Evolutionary conservation across 2,329 filamentous ascomycete species (phyloP), one percentile per base, ranked within the genome.

Genomic region (Botrytis elliptica): DNA sequence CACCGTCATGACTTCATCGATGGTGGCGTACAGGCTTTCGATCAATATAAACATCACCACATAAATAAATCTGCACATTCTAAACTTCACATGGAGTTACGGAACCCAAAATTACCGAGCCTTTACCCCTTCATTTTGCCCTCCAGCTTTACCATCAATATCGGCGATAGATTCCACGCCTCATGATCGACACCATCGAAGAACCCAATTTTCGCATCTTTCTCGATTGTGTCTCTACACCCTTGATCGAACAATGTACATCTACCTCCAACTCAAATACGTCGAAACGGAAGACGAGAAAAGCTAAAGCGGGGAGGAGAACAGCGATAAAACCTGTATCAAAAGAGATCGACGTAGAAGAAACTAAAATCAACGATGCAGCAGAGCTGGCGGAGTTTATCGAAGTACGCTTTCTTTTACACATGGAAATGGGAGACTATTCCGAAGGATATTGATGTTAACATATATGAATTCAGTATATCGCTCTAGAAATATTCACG

Each of bases 311-410:
- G 38, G 55, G 71, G 22, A 75, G 77, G 33, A 78, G 78, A 57
- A 76, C 71, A 36, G 76, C 75, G 5, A 78, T 78, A 25, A 80
- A 78, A 62, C 73, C 76, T 8, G 68, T 77, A 10, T 10, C 63
- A 6, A 44, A 42, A 57, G 40, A 40, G 44, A 25, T 22, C 7
- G n/a, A 60, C 16, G 38, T 55, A 12, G 75, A 76, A 46, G 73
- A 76, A 40, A 9, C 40, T 5, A 18, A 3, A 3, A 64, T 71
- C 0, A 75, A 79, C 70, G 78, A 80, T 77, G 77, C 77, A 8
- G 91, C 92, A 77, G 93, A 95, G 72, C 83, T 96, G 36, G 88
- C 89, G 40, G 94, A 97, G 1, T 97, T 97, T 82, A 90, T 93
- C 71, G 79, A 81, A 67, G 79, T 80, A 71, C 65, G 73, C 71